Conservation (phyloP, 176 grass and related monocot genomes). For the Lolium rigidum region DNA sequence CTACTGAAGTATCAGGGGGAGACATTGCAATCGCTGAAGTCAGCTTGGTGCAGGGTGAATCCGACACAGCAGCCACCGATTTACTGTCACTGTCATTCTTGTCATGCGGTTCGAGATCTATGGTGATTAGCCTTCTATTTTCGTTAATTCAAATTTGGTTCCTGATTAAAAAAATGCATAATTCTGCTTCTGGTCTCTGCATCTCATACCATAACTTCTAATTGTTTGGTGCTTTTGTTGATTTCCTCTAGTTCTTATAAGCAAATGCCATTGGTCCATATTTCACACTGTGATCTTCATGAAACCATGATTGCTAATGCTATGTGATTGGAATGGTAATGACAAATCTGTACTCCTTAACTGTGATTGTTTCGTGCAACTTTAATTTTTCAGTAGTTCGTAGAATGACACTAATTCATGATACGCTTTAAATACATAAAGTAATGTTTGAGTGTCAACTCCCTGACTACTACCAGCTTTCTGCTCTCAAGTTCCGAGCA, state of each 20-base stretch:
- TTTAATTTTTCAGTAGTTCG: constrained; percentile 2
- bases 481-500: neutral
- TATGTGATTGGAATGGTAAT: neutral
- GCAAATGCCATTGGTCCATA: constrained; percentile 20
- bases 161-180: neutral
- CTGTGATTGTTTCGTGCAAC: constrained; percentile 1
- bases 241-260: constrained; percentile 12
- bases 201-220: neutral
- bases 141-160: constrained; percentile 4
- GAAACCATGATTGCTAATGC: neutral
- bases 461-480: constrained; percentile 15
- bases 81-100: constrained; percentile 55
- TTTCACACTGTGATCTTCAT: neutral
- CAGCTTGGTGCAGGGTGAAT: constrained; percentile 49
- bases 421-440: constrained; percentile 6
- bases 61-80: constrained; percentile 37
- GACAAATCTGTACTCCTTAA: constrained; percentile 15
- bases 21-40: constrained; percentile 51
- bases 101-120: constrained; percentile 54
- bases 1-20: constrained; percentile 33
- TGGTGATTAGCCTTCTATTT: constrained; percentile 50
- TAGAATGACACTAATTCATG: neutral
- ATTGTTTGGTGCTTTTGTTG: neutral
- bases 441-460: neutral
- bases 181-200: constrained; percentile 10